Evolutionary conservation across 176 grass and related monocot genomes (phyloP), one percentile per base, ranked within the genome.

Genomic region (Themeda triandra): DNA sequence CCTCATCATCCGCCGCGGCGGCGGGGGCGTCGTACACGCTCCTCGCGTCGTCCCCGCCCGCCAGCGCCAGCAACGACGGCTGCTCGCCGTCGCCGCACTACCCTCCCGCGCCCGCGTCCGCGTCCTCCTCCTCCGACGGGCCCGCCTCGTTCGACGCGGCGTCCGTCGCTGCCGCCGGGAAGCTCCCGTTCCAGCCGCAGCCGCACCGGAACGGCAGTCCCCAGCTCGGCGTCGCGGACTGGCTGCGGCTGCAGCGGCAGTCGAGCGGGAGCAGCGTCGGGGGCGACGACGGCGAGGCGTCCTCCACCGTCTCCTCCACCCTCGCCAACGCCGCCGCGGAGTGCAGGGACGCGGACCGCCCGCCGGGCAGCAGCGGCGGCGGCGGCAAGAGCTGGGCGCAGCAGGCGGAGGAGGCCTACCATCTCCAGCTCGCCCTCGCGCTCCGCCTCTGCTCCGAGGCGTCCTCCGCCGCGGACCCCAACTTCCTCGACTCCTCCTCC

Each of bases 331-430:
- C 66, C 63, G 81, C 25, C 0, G 69, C 65, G 6, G 76, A 87
- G 28, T 39, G 2, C 36, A 67, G 42, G 81, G 49, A 90, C 35
- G 21, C 24, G 73, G 88, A 64, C 80, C 74, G 28, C 19, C 17
- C 66, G 29, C 44, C 28, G 30, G 41, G 51, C 85, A 63, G 82
- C 83, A 45, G 80, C 85, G 10, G 80, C 85, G 6, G 80, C 85
- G 10, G 80, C 85, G 6, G n/a, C 85, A 94, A 87, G 88, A 97
- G 92, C 83, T 97, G 92, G 94, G 94, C 94, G 59, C 94, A 94
- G 92, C 94, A 97, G 86, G 94, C 92, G 24, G 92, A 97, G 90
- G 94, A 97, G 87, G 84, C 90, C 4, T 97, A 97, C 86, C 88
- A 94, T 64, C 88, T 97, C 45, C 94, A 97, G 80, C 92, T 97